Conservation (phyloP, 1,284 basidiomycete genomes). For the Cryptococcus wingfieldii region DNA sequence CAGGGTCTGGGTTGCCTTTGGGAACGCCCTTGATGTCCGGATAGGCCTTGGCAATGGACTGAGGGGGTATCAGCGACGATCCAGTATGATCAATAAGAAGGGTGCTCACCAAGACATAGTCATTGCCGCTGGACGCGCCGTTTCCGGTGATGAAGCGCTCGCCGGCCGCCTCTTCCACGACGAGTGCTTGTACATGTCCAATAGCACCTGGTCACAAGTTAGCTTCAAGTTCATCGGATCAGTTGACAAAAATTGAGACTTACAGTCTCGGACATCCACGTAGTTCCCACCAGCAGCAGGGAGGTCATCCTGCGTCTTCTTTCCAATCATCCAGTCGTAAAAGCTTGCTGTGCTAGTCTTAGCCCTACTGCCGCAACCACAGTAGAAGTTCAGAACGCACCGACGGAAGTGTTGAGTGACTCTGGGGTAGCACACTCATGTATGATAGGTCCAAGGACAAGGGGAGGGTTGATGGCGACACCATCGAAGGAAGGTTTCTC, state of each 20-base stretch:
- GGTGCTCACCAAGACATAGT: conserved; percentile 19
- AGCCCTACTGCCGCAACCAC: neutral
- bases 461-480: conserved; percentile 56
- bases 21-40: conserved; percentile 35
- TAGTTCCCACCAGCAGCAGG: conserved; percentile 49
- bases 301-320: conserved; percentile 47
- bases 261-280: conserved; percentile 57
- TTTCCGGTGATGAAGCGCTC: conserved; percentile 57
- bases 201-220: conserved; percentile 49
- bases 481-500: conserved; percentile 59
- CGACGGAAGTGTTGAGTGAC: conserved; percentile 57
- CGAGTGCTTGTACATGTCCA: conserved; percentile 58
- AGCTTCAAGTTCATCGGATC: neutral
- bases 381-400: conserved; percentile 14
- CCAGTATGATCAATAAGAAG: neutral
- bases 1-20: conserved; percentile 25
- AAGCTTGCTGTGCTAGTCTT: conserved; percentile 28
- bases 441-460: conserved; percentile 54
- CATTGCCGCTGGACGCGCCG: conserved; percentile 44
- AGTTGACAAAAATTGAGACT: neutral
- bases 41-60: conserved; percentile 16
- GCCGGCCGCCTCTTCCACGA: conserved; percentile 56
- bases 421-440: conserved; percentile 55
- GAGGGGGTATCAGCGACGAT: neutral
- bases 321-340: conserved; percentile 48